A percentile compares a stretch with the other conserved stretches of the same genome.
phyloP scores from a whole-genome alignment of 2,329 filamentous ascomycete genomes.

The Paecilomyces fulvus region DNA sequence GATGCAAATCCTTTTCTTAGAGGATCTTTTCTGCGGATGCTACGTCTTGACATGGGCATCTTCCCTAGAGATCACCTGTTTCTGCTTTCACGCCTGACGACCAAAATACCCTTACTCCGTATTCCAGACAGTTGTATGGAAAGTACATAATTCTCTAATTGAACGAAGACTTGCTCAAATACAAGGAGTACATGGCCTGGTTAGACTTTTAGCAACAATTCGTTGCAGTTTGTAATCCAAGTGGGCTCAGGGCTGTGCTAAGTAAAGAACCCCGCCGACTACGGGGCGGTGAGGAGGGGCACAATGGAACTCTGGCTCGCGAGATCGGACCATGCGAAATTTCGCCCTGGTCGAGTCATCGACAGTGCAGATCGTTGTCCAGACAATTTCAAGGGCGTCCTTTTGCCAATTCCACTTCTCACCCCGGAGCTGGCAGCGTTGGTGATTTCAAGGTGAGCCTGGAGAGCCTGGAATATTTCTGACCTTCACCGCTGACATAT shows the following conservation, averaged over 20 bases:
- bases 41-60: no score
- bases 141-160: neutral
- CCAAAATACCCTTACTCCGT: neutral
- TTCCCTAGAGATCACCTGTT: no score
- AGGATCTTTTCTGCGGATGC: no score
- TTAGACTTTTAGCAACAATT: neutral
- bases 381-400: neutral
- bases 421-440: neutral
- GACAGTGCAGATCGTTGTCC: neutral
- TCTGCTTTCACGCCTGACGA: neutral
- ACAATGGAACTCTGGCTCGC: neutral
- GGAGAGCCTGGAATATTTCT: neutral
- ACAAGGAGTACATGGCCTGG: neutral
- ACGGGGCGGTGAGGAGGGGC: conserved; percentile 2
- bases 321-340: neutral
- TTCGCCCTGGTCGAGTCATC: neutral
- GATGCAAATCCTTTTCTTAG: no score
- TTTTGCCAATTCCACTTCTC: neutral
- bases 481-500: neutral
- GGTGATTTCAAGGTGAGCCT: neutral
- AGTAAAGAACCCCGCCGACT: neutral
- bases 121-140: neutral
- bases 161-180: neutral
- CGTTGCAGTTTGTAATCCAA: neutral
- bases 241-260: neutral